Conservation (phyloP, 2,329 filamentous ascomycete species). For the Verticillium longisporum region DNA sequence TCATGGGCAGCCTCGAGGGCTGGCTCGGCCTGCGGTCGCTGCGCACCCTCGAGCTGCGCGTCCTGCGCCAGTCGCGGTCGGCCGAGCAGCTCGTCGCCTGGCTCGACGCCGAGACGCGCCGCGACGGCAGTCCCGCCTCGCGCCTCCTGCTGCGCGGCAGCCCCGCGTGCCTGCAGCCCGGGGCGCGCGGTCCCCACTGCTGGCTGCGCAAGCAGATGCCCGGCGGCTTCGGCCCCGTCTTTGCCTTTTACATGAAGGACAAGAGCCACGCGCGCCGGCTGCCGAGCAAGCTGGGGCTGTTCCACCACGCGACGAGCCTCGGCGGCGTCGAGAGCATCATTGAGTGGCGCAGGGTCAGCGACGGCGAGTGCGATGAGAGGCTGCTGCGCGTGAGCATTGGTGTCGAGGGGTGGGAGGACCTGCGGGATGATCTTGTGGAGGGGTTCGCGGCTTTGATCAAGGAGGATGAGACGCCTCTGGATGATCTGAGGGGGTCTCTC, state of each 20-base stretch:
- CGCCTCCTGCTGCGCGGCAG: constrained; percentile 53
- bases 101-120: constrained; percentile 45
- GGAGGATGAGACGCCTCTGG: constrained; percentile 14
- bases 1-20: constrained; percentile 84
- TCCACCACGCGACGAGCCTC: constrained; percentile 91
- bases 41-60: constrained; percentile 77
- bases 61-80: constrained; percentile 68
- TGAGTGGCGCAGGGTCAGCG: constrained; percentile 92
- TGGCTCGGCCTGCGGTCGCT: constrained; percentile 88
- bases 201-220: constrained; percentile 92
- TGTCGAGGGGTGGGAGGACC: constrained; percentile 78
- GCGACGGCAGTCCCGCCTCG: constrained; percentile 31
- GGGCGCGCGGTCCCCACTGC: constrained; percentile 41
- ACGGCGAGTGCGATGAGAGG: constrained; percentile 61
- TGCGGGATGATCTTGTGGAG: constrained; percentile 66
- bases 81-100: constrained; percentile 65
- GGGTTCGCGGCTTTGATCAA: constrained; percentile 53
- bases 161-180: constrained; percentile 75
- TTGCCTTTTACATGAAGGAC: constrained; percentile 62
- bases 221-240: constrained; percentile 82
- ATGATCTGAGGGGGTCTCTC: not conserved
- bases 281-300: constrained; percentile 72
- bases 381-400: constrained; percentile 80
- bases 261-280: constrained; percentile 57
- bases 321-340: constrained; percentile 94